Base-by-base conservation (phyloP, 2,329 filamentous ascomycete species). In the Penicillium decumbens region DNA sequence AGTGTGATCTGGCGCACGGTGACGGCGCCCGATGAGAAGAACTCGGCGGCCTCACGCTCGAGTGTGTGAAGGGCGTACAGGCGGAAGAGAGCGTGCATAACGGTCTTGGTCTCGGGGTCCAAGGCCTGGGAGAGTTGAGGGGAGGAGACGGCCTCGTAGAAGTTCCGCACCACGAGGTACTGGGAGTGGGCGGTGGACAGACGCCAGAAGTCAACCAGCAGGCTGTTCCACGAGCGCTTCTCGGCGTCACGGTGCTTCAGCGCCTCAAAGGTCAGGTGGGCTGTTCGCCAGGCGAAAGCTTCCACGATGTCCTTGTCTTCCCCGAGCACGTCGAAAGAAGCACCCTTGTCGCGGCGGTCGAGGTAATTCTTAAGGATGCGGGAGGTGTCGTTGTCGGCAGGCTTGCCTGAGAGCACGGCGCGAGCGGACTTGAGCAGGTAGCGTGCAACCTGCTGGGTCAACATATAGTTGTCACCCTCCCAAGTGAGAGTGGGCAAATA, bases 401-500 rank as follows among this genome's bases (percentile, higher is more conserved):
- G 76, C 53, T 84, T 80, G 56, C 81, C 82, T 12, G 78, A 74
- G n/a, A 88, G 72, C 0, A 89, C 86, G 1, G 80, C 77, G 37
- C 87, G 83, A 0, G 85, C 86, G 3, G 85, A 82, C 77, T 89
- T 90, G 56, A 90, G 78, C 40, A 90, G 79, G 62, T 89, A 89
- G 50, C 85, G 80, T 2, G 84, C 84, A 2, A 89, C 86, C 72
- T 90, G 87, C 68, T 90, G 87, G 8, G 85, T 88, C 51, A 90
- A 75, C 86, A 90, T 89, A 74, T 87, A 89, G 75, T 88, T 89
- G 72, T 89, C 87, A 39, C 87, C 87, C 66, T 89, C 87, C 83
- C 84, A 88, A 8, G 85, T 88, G 12, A 76, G 69, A 0, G 80
- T 86, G 13, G 87, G 85, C 1, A 89, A 76, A 65, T 89, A 89